Evolutionary conservation across 768 basidiomycete species (phyloP).

Genomic region (Amyloporia xantha): DNA sequence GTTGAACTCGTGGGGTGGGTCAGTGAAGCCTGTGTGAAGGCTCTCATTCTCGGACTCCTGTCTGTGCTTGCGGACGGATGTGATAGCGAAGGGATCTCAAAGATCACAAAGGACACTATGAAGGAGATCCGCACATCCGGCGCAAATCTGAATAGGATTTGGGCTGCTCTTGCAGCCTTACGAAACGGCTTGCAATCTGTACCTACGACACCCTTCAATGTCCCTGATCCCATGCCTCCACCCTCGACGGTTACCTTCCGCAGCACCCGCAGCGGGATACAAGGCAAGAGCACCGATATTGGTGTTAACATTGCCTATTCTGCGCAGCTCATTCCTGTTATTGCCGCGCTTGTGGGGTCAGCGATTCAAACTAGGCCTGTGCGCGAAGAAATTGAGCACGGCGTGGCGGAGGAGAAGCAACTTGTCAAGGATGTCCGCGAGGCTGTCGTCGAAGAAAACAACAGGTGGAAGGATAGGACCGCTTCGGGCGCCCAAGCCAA

Average conservation of each 20-base stretch:
- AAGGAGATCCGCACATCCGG: slow-evolving; percentile 49
- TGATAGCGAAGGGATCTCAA: slow-evolving; percentile 26
- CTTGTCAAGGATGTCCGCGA: slow-evolving; percentile 44
- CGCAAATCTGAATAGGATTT: slow-evolving; percentile 55
- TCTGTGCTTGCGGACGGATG: slow-evolving; percentile 40
- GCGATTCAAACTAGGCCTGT: slow-evolving; percentile 40
- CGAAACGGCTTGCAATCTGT: slow-evolving; percentile 27
- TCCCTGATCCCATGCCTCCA: slow-evolving; percentile 57
- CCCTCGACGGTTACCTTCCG: slow-evolving; percentile 34
- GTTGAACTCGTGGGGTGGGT: slow-evolving; percentile 44
- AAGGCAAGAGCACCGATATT: slow-evolving; percentile 1
- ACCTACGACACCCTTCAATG: slow-evolving; percentile 23
- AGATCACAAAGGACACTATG: slow-evolving; percentile 37
- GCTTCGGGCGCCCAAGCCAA: slow-evolving; percentile 22
- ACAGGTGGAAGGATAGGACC: slow-evolving; percentile 46
- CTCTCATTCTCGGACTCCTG: slow-evolving; percentile 57
- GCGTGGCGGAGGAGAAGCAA: slow-evolving; percentile 50
- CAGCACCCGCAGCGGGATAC: slow-evolving; percentile 38
- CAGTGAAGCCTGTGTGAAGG: slow-evolving; percentile 56
- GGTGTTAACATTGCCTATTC: slow-evolving; percentile 34
- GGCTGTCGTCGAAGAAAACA: slow-evolving; percentile 47
- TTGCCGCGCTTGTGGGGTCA: slow-evolving; percentile 51
- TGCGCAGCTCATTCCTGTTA: slow-evolving; percentile 61
- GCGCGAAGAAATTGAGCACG: slow-evolving; percentile 57
- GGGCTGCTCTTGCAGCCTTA: slow-evolving; percentile 46